Conservation (phyloP, 805 yeast species). For the Grigorovia transvaalensis region DNA sequence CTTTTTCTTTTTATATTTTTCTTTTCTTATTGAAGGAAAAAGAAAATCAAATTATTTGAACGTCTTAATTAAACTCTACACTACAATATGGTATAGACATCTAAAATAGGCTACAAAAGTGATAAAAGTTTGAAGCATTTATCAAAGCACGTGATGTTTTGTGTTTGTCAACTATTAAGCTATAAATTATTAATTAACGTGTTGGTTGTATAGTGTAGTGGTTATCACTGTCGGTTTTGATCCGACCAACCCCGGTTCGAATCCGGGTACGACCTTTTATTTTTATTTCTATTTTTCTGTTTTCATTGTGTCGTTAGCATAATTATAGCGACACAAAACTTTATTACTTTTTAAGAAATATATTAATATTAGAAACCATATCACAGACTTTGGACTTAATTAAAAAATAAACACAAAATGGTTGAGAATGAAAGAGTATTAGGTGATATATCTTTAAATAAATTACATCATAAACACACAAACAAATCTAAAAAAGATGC, state of each 20-base stretch:
- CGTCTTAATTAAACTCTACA: too few relatives aligned
- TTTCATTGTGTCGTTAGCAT: slow-evolving; percentile 1
- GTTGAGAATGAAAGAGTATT: not conserved
- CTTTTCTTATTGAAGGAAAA: too few relatives aligned
- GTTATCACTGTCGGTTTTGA: slow-evolving; percentile 75
- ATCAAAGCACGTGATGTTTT: too few relatives aligned
- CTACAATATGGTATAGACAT: too few relatives aligned
- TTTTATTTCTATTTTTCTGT: slow-evolving; percentile 9
- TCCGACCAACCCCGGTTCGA: slow-evolving; percentile 79
- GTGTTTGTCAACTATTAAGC: too few relatives aligned
- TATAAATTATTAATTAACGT: too few relatives aligned
- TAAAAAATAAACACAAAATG: not conserved
- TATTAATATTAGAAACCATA: not conserved
- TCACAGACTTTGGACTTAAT: not conserved
- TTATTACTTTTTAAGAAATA: not conserved
- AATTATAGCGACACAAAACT: not conserved
- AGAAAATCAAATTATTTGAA: too few relatives aligned
- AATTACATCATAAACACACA: not conserved
- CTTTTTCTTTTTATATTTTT: too few relatives aligned
- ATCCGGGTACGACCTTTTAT: slow-evolving; percentile 71
- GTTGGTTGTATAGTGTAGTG: slow-evolving; percentile 52
- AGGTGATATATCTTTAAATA: slow-evolving; percentile 3
- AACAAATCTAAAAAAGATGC: not conserved
- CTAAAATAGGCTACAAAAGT: too few relatives aligned
- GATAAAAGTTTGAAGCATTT: too few relatives aligned